phyloP scores from a whole-genome alignment of 331 rosid species.

The Stylosanthes scabra region DNA sequence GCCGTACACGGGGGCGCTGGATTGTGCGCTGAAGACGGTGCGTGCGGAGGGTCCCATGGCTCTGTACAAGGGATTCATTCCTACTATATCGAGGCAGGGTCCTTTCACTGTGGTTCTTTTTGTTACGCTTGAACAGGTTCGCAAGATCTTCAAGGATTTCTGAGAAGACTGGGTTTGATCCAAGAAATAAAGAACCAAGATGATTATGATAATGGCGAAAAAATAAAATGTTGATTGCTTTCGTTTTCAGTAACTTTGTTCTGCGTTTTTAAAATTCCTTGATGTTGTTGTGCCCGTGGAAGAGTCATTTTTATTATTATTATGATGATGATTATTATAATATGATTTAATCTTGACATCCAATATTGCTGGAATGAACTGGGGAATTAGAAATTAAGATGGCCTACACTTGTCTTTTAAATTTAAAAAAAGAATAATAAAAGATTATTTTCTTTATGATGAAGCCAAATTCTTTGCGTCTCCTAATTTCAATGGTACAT shows the following conservation, averaged over 20 bases:
- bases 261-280: background rate
- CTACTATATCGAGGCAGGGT: conserved; percentile 86
- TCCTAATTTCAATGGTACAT: background rate
- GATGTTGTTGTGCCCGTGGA: background rate
- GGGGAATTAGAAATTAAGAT: background rate
- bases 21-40: conserved; percentile 71
- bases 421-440: background rate
- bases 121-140: conserved; percentile 81
- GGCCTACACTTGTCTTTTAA: background rate
- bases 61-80: conserved; percentile 74
- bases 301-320: conserved; percentile 16
- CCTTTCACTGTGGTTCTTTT: conserved; percentile 86
- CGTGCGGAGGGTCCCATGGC: conserved; percentile 83
- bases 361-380: background rate
- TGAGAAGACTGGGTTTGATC: conserved; percentile 26
- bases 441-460: background rate
- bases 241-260: background rate
- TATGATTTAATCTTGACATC: background rate
- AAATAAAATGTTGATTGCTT: background rate
- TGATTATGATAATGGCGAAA: conserved; percentile 37
- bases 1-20: conserved; percentile 75
- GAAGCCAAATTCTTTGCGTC: background rate
- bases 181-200: background rate
- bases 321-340: too few relatives aligned
- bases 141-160: conserved; percentile 79